phyloP scores from a whole-genome alignment of 1,284 basidiomycete species.

The Heterobasidion annosum region DNA sequence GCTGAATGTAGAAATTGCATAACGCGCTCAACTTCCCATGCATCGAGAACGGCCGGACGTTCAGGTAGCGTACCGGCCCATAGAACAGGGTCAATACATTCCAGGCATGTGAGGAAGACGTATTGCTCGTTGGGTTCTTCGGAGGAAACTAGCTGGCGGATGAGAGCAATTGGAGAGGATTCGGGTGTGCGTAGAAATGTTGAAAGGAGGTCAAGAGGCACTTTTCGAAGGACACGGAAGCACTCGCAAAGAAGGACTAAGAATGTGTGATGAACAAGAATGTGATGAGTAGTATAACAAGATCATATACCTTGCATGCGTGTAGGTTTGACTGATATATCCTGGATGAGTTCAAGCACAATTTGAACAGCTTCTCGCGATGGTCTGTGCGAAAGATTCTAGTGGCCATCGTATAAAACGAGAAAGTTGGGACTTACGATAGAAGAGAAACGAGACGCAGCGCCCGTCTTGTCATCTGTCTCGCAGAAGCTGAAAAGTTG shows the following conservation, averaged over 20 bases:
- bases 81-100: constrained; percentile 40
- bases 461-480: background rate
- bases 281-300: background rate
- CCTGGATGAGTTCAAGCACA: background rate
- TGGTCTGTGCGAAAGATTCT: background rate
- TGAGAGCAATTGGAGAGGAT: constrained; percentile 14
- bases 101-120: constrained; percentile 55
- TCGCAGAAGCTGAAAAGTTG: background rate
- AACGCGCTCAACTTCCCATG: constrained; percentile 59
- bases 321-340: background rate
- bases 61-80: constrained; percentile 58
- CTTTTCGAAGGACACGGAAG: constrained; percentile 36
- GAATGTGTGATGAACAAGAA: constrained; percentile 13
- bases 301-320: background rate
- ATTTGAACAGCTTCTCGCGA: background rate
- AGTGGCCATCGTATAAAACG: background rate
- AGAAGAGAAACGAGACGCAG: background rate
- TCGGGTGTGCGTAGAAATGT: constrained; percentile 23
- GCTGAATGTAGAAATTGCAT: constrained; percentile 54
- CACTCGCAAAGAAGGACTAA: constrained; percentile 30
- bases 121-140: constrained; percentile 50
- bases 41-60: constrained; percentile 44
- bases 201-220: constrained; percentile 24
- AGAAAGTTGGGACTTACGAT: constrained; percentile 10
- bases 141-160: constrained; percentile 50